Evolutionary conservation across 768 basidiomycete species (phyloP).

Genomic region (Lactifluus rugatus): DNA sequence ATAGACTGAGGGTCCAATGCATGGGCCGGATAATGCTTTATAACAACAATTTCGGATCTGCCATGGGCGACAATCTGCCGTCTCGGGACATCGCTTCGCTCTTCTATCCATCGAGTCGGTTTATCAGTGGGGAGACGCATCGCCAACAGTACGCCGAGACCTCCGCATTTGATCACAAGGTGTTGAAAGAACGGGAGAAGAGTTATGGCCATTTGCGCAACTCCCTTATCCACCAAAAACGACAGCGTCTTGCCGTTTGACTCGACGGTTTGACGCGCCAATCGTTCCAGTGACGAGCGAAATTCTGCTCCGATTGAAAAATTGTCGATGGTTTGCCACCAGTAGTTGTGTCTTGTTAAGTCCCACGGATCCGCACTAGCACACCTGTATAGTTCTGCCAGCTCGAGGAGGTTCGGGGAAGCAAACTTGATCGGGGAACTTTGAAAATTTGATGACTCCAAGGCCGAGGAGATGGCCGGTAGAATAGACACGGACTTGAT

Average conservation of each 20-base stretch:
- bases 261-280: conserved; percentile 37
- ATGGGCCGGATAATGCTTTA: conserved; percentile 68
- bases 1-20: conserved; percentile 26
- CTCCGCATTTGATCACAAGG: conserved; percentile 79
- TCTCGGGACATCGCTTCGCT: conserved; percentile 36
- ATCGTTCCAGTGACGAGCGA: conserved; percentile 52
- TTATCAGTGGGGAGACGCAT: conserved; percentile 41
- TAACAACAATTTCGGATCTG: conserved; percentile 38
- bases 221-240: conserved; percentile 59
- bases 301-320: conserved; percentile 61
- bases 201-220: conserved; percentile 71
- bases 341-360: conserved; percentile 42
- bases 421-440: conserved; percentile 53
- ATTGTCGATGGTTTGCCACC: conserved; percentile 59
- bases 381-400: conserved; percentile 47
- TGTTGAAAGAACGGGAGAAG: conserved; percentile 80
- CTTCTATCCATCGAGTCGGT: conserved; percentile 42
- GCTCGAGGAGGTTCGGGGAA: conserved; percentile 82
- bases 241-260: conserved; percentile 36
- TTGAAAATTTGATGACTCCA: conserved; percentile 21
- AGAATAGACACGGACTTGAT: conserved; percentile 67
- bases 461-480: conserved; percentile 41
- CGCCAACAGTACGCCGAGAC: conserved; percentile 51
- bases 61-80: conserved; percentile 48
- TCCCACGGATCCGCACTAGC: conserved; percentile 37